A percentile compares a stretch with the other conserved stretches of the same genome.
Conservation (phyloP, 306 rosid genomes). For the Cucurbita pepo region DNA sequence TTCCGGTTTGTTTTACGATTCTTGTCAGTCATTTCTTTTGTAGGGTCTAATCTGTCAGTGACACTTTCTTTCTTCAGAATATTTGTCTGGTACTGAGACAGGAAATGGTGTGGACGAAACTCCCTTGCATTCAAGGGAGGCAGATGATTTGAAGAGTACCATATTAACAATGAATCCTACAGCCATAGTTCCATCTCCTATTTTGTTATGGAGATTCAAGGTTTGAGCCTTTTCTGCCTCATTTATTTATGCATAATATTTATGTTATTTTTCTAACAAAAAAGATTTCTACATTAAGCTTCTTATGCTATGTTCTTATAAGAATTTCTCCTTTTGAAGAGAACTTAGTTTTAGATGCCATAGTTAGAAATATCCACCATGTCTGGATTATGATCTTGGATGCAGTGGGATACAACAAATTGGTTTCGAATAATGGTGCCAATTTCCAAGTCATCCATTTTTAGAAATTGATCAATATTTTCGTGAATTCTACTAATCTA, state of each 20-base stretch:
- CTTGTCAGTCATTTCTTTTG: background rate
- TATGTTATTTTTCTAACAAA: background rate
- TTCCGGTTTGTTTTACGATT: background rate
- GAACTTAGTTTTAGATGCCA: background rate
- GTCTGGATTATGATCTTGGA: background rate
- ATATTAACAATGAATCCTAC: conserved; percentile 20
- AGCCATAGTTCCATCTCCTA: conserved; percentile 72
- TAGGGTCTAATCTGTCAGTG: background rate
- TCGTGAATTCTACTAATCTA: background rate
- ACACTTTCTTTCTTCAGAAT: conserved; percentile 8
- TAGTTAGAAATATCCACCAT: background rate
- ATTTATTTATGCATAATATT: background rate
- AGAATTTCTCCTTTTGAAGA: background rate
- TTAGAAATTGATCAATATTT: background rate
- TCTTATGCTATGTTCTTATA: background rate
- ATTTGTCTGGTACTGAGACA: conserved; percentile 33
- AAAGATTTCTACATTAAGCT: background rate
- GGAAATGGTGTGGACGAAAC: conserved; percentile 65
- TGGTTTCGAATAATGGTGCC: background rate
- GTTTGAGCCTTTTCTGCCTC: conserved; percentile 14
- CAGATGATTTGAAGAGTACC: conserved; percentile 34
- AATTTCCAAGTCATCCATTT: background rate
- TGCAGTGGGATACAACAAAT: background rate
- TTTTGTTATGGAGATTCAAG: conserved; percentile 82
- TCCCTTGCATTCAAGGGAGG: conserved; percentile 34